Conservation (phyloP, 495 filamentous ascomycete genomes). For the Parachaetomium inaequale region DNA sequence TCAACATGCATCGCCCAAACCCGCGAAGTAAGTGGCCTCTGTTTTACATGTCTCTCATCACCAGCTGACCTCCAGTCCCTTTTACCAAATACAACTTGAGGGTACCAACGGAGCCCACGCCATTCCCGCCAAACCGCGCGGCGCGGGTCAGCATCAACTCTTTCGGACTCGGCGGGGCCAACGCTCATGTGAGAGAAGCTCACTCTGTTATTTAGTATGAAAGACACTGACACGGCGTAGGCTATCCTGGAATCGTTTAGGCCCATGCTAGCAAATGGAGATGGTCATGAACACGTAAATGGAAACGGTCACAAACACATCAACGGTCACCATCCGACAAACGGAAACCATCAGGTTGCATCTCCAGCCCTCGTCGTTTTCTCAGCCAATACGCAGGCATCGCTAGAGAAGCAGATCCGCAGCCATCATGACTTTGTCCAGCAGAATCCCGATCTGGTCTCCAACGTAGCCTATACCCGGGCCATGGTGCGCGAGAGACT, state of each 20-base stretch:
- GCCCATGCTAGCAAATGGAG: no score
- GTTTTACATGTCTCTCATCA: neutral
- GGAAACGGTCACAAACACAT: neutral
- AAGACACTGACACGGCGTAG: no score
- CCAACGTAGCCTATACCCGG: constrained; percentile 29
- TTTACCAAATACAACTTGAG: constrained; percentile 17
- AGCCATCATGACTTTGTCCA: no score
- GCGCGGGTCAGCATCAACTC: constrained; percentile 44
- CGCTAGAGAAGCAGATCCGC: neutral
- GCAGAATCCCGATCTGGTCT: constrained; percentile 12
- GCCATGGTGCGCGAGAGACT: constrained; percentile 31
- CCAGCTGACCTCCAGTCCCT: constrained; percentile 5
- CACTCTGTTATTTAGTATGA: no score
- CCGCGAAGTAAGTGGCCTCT: neutral
- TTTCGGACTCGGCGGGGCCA: constrained; percentile 51
- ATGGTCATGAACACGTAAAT: no score
- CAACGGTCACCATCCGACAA: no score
- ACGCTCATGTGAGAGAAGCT: no score
- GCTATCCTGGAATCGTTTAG: no score
- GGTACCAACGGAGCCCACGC: constrained; percentile 25
- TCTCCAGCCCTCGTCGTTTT: no score
- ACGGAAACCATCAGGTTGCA: no score
- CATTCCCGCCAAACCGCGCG: constrained; percentile 21
- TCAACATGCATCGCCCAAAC: neutral
- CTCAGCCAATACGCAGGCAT: constrained; percentile 2